Evolutionary conservation across 177 flowering plant species (phyloP).

Genomic region (Tripterygium wilfordii): DNA sequence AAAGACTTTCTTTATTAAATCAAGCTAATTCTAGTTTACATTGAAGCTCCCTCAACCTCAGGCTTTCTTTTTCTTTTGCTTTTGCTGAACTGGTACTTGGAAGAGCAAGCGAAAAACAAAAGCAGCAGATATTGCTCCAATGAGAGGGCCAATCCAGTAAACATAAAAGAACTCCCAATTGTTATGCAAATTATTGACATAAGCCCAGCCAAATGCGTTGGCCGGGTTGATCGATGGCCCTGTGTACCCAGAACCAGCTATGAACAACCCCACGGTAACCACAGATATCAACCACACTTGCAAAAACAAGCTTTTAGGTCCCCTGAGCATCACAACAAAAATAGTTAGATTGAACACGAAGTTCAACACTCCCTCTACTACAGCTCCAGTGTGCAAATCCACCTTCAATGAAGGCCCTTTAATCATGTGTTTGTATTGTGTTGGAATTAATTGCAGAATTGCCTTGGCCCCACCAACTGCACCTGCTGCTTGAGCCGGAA

Average conservation of each 20-base stretch:
- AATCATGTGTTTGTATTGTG: conserved; percentile 4
- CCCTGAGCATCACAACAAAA: conserved; percentile 13
- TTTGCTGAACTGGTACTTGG: conserved; percentile 1
- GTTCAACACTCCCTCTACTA: conserved; percentile 19
- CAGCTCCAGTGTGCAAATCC: conserved; percentile 20
- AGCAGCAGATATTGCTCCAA: conserved; percentile 51
- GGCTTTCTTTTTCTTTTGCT: conserved; percentile 21
- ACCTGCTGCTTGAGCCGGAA: conserved; percentile 55
- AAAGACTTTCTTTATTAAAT: too few relatives aligned
- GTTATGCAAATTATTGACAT: conserved; percentile 35
- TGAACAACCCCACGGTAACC: conserved; percentile 12
- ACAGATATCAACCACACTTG: conserved; percentile 17
- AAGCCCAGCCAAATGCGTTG: conserved; percentile 65
- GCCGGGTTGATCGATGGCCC: conserved; percentile 35
- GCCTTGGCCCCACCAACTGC: conserved; percentile 15
- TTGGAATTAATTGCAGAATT: conserved; percentile 14
- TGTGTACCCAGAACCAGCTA: conserved; percentile 14
- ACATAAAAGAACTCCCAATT: conserved; percentile 63
- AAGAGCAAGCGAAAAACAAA: conserved; percentile 21
- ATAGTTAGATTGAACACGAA: conserved; percentile 10
- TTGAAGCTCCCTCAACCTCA: not conserved
- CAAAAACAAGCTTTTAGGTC: conserved; percentile 13
- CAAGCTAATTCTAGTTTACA: too few relatives aligned
- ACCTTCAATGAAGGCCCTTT: conserved; percentile 22
- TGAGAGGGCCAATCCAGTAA: conserved; percentile 57